Evolutionary conservation across 306 rosid species (phyloP).

Genomic region (Cicer pinnatifidum): DNA sequence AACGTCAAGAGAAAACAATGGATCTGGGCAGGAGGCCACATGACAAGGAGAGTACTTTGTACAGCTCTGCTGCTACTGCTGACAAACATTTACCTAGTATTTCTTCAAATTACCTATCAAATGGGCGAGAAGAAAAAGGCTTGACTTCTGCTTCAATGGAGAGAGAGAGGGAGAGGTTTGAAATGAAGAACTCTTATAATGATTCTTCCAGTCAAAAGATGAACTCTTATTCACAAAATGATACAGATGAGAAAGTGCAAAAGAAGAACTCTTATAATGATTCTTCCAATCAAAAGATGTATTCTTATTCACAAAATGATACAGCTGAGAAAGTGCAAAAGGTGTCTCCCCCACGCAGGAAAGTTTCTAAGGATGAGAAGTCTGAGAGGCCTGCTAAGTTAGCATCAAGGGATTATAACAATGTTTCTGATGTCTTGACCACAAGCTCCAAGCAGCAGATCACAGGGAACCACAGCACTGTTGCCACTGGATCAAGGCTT

Average conservation of each 20-base stretch:
- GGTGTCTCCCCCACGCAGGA: slow-evolving; percentile 85
- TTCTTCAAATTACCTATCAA: slow-evolving; percentile 56
- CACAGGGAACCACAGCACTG: slow-evolving; percentile 51
- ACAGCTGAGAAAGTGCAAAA: slow-evolving; percentile 77
- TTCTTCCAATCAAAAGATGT: slow-evolving; percentile 61
- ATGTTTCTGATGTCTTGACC: slow-evolving; percentile 57
- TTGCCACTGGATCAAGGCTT: slow-evolving; percentile 58
- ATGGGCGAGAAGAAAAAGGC: slow-evolving; percentile 73
- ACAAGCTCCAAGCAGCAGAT: slow-evolving; percentile 62
- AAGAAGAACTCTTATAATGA: slow-evolving; percentile 66
- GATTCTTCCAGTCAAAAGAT: slow-evolving; percentile 65
- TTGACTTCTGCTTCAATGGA: slow-evolving; percentile 59
- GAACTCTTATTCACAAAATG: slow-evolving; percentile 63
- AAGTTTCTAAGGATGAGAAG: slow-evolving; percentile 74
- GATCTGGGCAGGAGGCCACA: slow-evolving; percentile 65
- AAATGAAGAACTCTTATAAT: slow-evolving; percentile 58
- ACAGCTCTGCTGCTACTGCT: slow-evolving; percentile 59
- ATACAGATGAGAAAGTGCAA: slow-evolving; percentile 71
- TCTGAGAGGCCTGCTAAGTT: slow-evolving; percentile 73
- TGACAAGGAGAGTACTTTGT: slow-evolving; percentile 69
- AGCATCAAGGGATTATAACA: slow-evolving; percentile 62
- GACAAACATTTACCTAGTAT: slow-evolving; percentile 62
- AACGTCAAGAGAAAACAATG: slow-evolving; percentile 71
- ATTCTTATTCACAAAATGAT: slow-evolving; percentile 66
- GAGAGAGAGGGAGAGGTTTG: slow-evolving; percentile 72